Evolutionary conservation across 202 grass and related monocot genomes (phyloP).

Genomic region (Brachypodium distachyon): DNA sequence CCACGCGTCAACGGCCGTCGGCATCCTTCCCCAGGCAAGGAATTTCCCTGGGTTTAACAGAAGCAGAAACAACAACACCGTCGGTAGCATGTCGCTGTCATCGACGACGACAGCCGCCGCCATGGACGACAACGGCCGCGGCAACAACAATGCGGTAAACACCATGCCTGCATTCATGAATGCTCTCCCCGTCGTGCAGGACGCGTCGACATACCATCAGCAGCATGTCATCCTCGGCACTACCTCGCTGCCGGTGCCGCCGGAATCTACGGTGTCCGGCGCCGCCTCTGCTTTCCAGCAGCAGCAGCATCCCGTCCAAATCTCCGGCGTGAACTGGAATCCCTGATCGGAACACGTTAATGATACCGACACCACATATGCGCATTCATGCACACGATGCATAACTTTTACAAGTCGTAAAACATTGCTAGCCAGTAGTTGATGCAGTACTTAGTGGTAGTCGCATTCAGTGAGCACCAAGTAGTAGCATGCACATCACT

Average conservation of each 20-base stretch:
- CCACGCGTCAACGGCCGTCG: constrained; percentile 17
- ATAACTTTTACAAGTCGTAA: constrained; percentile 14
- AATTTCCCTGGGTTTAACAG: constrained; percentile 24
- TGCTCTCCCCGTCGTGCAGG: constrained; percentile 24
- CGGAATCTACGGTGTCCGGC: constrained; percentile 23
- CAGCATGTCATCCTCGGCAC: constrained; percentile 34
- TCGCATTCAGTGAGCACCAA: constrained; percentile 26
- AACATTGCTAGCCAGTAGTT: constrained; percentile 8
- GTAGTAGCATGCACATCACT: constrained; percentile 17
- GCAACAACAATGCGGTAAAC: background rate
- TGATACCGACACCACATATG: constrained; percentile 5
- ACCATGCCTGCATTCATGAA: constrained; percentile 37
- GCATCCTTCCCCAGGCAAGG: constrained; percentile 33
- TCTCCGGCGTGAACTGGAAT: constrained; percentile 74
- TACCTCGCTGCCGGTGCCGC: constrained; percentile 33
- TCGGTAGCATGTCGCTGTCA: constrained; percentile 18
- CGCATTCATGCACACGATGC: background rate
- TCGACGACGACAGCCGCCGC: background rate
- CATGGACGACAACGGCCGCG: background rate
- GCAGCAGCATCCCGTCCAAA: constrained; percentile 56
- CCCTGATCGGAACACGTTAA: constrained; percentile 38
- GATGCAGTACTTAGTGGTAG: constrained; percentile 6
- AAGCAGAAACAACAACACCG: background rate
- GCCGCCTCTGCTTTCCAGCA: constrained; percentile 36
- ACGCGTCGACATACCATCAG: constrained; percentile 19